Evolutionary conservation across 768 basidiomycete species (phyloP).

Genomic region (Psilocybe sp.): DNA sequence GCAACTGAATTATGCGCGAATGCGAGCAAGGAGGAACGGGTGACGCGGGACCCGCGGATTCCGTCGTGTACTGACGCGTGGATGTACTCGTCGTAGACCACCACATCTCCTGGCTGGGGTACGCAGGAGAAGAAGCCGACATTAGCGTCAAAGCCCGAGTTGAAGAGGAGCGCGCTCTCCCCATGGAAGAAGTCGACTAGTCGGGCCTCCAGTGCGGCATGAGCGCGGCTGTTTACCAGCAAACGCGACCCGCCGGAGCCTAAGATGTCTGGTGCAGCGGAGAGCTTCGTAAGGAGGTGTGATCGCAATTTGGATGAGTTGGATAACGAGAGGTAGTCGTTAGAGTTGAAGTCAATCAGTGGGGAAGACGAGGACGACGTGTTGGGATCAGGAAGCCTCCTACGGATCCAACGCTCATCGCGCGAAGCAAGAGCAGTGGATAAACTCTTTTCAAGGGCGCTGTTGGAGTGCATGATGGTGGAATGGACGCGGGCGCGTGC

Average conservation of each 20-base stretch:
- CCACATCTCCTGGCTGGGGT: conserved; percentile 72
- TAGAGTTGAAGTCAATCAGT: conserved; percentile 76
- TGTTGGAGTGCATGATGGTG: conserved; percentile 6
- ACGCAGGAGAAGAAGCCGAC: conserved; percentile 80
- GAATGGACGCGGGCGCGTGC: too few relatives aligned
- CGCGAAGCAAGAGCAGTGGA: conserved; percentile 58
- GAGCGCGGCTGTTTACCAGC: conserved; percentile 72
- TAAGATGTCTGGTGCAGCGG: conserved; percentile 52
- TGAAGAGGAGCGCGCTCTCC: conserved; percentile 75
- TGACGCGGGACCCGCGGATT: conserved; percentile 61
- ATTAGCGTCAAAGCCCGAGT: conserved; percentile 93
- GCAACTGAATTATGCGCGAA: conserved; percentile 75
- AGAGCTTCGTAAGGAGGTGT: conserved; percentile 55
- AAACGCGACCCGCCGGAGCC: conserved; percentile 89
- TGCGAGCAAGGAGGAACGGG: conserved; percentile 29
- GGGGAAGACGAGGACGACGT: conserved; percentile 31
- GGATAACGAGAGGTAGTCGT: conserved; percentile 89
- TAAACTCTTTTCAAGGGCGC: conserved; percentile 36
- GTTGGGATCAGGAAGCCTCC: conserved; percentile 59
- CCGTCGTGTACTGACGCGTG: conserved; percentile 94
- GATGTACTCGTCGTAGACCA: conserved; percentile 84
- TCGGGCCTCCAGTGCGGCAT: conserved; percentile 69
- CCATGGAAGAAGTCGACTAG: conserved; percentile 61
- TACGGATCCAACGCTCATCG: conserved; percentile 63
- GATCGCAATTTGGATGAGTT: conserved; percentile 52